Percentiles rank a stretch among this genome's conserved stretches.
These are phyloP conservation scores for Geranium brycei DNA, from an alignment of 345 rosid species.

Conservation along the genomic window DNA sequence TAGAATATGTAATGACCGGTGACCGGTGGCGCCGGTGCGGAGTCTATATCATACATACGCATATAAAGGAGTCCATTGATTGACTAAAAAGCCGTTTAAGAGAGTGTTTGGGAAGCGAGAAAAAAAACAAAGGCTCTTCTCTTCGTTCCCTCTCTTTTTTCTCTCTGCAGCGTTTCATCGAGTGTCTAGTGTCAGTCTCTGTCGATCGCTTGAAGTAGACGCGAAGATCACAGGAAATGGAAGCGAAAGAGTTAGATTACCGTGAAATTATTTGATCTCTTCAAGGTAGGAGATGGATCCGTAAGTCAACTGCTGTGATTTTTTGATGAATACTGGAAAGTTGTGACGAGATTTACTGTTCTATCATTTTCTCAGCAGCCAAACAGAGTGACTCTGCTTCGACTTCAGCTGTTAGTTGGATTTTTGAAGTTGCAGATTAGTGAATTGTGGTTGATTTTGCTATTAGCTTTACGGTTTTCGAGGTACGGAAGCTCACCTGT, in stretches of 20 bases:
- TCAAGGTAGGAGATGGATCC: neutral
- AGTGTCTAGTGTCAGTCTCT: neutral
- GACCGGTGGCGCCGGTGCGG: slow-evolving; percentile 11
- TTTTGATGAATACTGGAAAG: neutral
- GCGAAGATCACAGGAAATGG: slow-evolving; percentile 15
- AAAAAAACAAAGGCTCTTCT: neutral
- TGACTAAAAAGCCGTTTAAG: no score
- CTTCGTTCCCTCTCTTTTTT: neutral
- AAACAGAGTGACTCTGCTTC: neutral
- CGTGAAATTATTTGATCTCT: slow-evolving; percentile 12
- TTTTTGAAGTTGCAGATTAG: neutral
- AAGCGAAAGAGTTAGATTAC: slow-evolving; percentile 33
- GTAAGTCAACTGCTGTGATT: neutral
- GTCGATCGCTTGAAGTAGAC: neutral
- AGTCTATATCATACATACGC: neutral
- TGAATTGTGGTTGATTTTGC: neutral
- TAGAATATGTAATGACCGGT: slow-evolving; percentile 9
- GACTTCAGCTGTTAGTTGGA: neutral
- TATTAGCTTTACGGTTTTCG: neutral
- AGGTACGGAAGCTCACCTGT: neutral
- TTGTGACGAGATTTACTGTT: no score
- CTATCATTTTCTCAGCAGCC: neutral
- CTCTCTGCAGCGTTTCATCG: neutral
- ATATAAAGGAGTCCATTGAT: neutral
- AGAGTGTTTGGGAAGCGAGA: slow-evolving; percentile 7